Evolutionary conservation across 2,329 filamentous ascomycete genomes (phyloP).

Genomic region (Ascochyta lentis): DNA sequence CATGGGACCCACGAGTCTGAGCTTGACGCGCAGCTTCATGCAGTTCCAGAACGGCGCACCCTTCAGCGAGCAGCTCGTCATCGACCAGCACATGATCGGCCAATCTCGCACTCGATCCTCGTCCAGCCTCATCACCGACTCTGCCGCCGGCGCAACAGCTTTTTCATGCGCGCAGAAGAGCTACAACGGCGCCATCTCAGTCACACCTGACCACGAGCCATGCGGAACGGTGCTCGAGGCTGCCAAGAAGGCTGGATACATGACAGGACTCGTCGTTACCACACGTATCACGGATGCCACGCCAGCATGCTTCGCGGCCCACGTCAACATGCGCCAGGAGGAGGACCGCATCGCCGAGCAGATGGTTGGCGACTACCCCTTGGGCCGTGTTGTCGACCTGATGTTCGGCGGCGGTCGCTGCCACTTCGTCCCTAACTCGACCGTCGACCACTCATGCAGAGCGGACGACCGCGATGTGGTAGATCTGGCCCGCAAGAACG

Average conservation of each 20-base stretch:
- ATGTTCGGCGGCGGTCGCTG: conserved; percentile 93
- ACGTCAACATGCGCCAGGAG: conserved; percentile 79
- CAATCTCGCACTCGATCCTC: conserved; percentile 85
- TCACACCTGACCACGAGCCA: conserved; percentile 81
- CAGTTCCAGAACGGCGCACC: conserved; percentile 79
- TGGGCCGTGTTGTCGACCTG: conserved; percentile 87
- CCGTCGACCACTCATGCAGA: conserved; percentile 76
- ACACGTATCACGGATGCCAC: conserved; percentile 96
- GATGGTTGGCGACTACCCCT: conserved; percentile 84
- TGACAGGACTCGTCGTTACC: conserved; percentile 92
- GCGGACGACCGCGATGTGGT: conserved; percentile 78
- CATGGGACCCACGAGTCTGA: conserved; percentile 93
- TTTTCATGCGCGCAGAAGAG: conserved; percentile 93
- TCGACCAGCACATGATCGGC: conserved; percentile 91
- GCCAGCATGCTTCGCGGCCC: conserved; percentile 90
- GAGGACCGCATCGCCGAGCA: conserved; percentile 93
- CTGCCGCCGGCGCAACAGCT: conserved; percentile 94
- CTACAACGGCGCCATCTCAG: conserved; percentile 95
- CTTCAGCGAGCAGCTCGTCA: conserved; percentile 73
- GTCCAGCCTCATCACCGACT: conserved; percentile 89
- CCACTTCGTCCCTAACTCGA: conserved; percentile 86
- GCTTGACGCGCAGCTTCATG: conserved; percentile 83
- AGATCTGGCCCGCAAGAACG: conserved; percentile 74
- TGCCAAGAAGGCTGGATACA: conserved; percentile 88
- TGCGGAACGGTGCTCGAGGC: conserved; percentile 95